A percentile compares a stretch with the other conserved stretches of the same genome.
Evolutionary conservation across 768 basidiomycete species (phyloP).

Genomic region (Rhizopogon rudus): DNA sequence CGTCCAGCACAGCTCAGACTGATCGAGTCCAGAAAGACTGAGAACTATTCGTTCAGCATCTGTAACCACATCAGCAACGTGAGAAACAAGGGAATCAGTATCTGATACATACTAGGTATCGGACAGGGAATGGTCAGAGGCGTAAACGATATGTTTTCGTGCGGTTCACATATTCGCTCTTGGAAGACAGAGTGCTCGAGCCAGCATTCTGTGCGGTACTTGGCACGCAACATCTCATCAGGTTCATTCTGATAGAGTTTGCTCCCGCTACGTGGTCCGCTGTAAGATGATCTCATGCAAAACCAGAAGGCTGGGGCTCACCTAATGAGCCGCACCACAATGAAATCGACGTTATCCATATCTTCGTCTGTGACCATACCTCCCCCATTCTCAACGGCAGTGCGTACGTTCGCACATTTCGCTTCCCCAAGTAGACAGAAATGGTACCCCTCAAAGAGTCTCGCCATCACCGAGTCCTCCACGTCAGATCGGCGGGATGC

Average conservation of each 20-base stretch:
- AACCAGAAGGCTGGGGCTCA: constrained; percentile 21
- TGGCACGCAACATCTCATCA: constrained; percentile 38
- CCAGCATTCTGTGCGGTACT: constrained; percentile 92
- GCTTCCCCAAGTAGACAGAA: constrained; percentile 70
- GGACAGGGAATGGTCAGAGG: constrained; percentile 61
- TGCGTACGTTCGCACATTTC: constrained; percentile 46
- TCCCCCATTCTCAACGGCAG: constrained; percentile 62
- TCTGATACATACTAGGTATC: constrained; percentile 42
- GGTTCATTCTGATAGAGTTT: constrained; percentile 57
- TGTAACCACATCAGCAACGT: constrained; percentile 15
- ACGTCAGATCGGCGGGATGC: background rate
- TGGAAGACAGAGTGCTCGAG: constrained; percentile 80
- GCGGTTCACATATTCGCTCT: constrained; percentile 60
- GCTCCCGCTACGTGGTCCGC: constrained; percentile 50
- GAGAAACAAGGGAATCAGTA: background rate
- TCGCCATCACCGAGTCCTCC: background rate
- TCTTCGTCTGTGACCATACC: constrained; percentile 37
- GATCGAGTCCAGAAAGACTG: constrained; percentile 73
- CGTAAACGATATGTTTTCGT: constrained; percentile 65
- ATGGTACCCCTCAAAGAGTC: constrained; percentile 50
- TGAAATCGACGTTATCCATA: constrained; percentile 52
- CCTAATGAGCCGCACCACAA: constrained; percentile 75
- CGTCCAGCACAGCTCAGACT: constrained; percentile 62
- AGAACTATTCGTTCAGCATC: constrained; percentile 55
- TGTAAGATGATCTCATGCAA: background rate